Base-by-base conservation (phyloP, 1,284 basidiomycete species). In the Puccinia polysora region DNA sequence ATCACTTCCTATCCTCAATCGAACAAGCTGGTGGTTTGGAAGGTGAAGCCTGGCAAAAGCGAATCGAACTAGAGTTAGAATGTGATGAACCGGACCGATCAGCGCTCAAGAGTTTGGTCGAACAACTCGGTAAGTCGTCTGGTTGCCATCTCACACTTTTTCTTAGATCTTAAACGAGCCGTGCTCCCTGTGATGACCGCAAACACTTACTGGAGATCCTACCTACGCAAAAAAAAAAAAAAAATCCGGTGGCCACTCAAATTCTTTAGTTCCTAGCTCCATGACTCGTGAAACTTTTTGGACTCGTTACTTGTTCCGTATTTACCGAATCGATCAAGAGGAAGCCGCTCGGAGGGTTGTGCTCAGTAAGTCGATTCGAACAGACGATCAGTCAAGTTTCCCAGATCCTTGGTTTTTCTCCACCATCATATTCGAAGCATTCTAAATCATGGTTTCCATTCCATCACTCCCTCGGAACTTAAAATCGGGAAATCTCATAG, bases 271-370 rank as follows among this genome's bases (percentile, higher is more conserved):
- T 49, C 63, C 63, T 28, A 65, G 28, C 34, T 50, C 12, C 18
- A 50, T 65, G 18, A 38, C 43, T 38, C 25, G 34, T n/a, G 43
- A 49, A 50, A 52, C 49, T 18, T 65, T 65, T 34, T 65, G 63
- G 63, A 52, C 32, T 34, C 63, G 63, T 18, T 65, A 65, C 52
- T 65, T 65, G 34, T 65, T 50, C 49, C 45, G 49, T 1, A 38
- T 52, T n/a, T 23, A 65, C 28, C 47, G 32, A 36, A 65, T 65
- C n/a, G 63, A 65, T 65, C 63, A 65, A 65, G 63, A 65, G n/a
- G 63, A 65, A 65, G 63, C 63, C 32, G 63, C 63, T 34, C 28
- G 63, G 36, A 65, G 63, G 52, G 45, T 65, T 10, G 63, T 65
- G 15, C 34, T 65, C 28, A 50, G 63, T 65, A 32, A 65, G 45